Percentiles rank a stretch among this genome's conserved stretches.
Evolutionary conservation across 257 asterid species (phyloP).

Genomic region (Ophiorrhiza pumila): DNA sequence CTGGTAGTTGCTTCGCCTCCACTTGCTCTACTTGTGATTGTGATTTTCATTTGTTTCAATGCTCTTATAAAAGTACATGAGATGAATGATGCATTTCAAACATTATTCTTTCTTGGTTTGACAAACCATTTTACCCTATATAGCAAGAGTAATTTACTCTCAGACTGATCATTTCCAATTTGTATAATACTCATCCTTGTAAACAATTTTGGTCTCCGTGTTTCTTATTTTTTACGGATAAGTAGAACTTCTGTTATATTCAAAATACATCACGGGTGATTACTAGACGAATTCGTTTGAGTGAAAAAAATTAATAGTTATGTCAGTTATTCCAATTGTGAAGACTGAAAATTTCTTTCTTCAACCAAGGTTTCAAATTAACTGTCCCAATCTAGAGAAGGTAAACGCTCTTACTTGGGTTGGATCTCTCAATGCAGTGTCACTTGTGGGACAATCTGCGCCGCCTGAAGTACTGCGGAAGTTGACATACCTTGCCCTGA

Average conservation of each 20-base stretch:
- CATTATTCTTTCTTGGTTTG: background rate
- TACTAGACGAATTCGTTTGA: background rate
- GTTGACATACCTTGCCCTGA: slow-evolving; percentile 69
- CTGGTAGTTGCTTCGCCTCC: slow-evolving; percentile 41
- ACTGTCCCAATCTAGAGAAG: background rate
- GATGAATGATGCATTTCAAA: background rate
- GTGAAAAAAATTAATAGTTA: background rate
- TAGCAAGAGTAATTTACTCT: background rate
- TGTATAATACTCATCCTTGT: too few species aligned
- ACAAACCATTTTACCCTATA: background rate
- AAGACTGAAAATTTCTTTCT: background rate
- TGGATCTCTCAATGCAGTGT: slow-evolving; percentile 38
- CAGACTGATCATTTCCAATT: background rate
- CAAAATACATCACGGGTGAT: background rate
- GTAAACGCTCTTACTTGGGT: background rate
- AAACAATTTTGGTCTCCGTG: background rate
- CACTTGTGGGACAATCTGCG: slow-evolving; percentile 86
- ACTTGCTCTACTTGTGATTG: background rate
- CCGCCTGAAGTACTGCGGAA: slow-evolving; percentile 75
- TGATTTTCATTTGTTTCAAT: background rate
- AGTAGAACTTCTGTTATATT: too few species aligned
- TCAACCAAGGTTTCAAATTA: background rate
- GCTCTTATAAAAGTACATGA: background rate
- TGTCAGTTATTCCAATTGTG: background rate
- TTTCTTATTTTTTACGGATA: background rate